Base-by-base conservation (phyloP, 106 monocot genomes). In the Chionographis japonica region DNA sequence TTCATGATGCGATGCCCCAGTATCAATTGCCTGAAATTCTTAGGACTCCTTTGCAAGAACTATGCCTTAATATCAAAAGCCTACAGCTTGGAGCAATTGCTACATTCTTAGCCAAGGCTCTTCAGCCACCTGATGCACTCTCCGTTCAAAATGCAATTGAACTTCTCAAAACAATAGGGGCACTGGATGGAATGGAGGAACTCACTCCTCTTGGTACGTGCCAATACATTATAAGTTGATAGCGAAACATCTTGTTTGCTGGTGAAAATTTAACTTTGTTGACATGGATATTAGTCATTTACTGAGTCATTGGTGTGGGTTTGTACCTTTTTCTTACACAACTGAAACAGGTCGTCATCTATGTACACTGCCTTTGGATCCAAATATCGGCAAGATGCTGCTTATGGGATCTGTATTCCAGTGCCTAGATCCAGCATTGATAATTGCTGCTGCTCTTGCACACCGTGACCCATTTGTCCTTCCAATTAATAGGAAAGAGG, bases 11-110 rank as follows among this genome's bases (percentile, higher is more conserved):
- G 39, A 97, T 97, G 95, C 79, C 60, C 9, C 81, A 89, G 51
- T 97, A 89, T 75, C 92, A 97, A 69, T 82, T 97, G 27, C 95
- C 95, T 63, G 95, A 97, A 84, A 97, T 97, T 81, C 89, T 97
- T 62, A 68, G 95, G 65, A 97, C 95, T 60, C 95, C 95, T 49
- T 68, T 97, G 62, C 95, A 97, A 86, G 95, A 92, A 56, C 82
- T 97, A 52, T 97, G 95, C 73, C 77, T 97, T 37, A 86, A 84
- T 78, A 97, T 97, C 36, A 97, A 97, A 78, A 92, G 71, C 64
- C 63, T 97, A 50, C 89, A 89, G 56, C 84, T 97, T 78, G 95
- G 95, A 38, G 86, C 92, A 53, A 69, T 92, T 70, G 84, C 78
- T 37, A 62, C 86, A 40, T 97, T 97, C 63, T 76, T 97, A 63